A percentile compares a stretch with the other conserved stretches of the same genome.
Conservation (phyloP, 202 grass and related monocot species). For the Dendrocalamus latiflorus region DNA sequence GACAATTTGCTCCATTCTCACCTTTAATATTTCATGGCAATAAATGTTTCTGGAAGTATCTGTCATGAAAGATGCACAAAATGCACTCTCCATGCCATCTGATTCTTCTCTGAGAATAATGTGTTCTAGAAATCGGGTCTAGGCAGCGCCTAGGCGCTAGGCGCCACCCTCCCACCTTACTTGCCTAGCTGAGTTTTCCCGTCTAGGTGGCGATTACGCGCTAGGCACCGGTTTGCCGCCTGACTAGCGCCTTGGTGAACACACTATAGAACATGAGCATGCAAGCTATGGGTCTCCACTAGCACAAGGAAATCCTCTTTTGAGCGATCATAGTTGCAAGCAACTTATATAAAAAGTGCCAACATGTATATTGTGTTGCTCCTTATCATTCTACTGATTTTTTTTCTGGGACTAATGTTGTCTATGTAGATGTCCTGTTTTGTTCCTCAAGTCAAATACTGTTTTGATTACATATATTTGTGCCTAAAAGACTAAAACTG, state of each 20-base stretch:
- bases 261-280: neutral
- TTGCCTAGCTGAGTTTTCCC: too few relatives aligned
- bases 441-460: neutral
- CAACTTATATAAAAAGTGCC: neutral
- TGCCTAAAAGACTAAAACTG: neutral
- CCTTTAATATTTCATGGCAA: neutral
- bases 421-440: slow-evolving; percentile 3
- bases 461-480: neutral
- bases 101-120: neutral
- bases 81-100: neutral
- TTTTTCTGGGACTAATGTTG: slow-evolving; percentile 6
- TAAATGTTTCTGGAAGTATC: neutral
- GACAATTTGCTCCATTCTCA: neutral
- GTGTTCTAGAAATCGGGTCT: too few relatives aligned
- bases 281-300: neutral
- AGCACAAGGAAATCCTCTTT: neutral
- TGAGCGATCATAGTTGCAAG: slow-evolving; percentile 6
- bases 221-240: too few relatives aligned
- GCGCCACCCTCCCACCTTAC: too few relatives aligned
- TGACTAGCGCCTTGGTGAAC: too few relatives aligned
- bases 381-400: neutral
- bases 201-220: too few relatives aligned
- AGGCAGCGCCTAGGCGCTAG: too few relatives aligned
- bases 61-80: slow-evolving; percentile 1
- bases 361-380: neutral